Percentiles rank a stretch among this genome's conserved stretches.
Conservation (phyloP, 2,329 filamentous ascomycete species). For the Colletotrichum scovillei region DNA sequence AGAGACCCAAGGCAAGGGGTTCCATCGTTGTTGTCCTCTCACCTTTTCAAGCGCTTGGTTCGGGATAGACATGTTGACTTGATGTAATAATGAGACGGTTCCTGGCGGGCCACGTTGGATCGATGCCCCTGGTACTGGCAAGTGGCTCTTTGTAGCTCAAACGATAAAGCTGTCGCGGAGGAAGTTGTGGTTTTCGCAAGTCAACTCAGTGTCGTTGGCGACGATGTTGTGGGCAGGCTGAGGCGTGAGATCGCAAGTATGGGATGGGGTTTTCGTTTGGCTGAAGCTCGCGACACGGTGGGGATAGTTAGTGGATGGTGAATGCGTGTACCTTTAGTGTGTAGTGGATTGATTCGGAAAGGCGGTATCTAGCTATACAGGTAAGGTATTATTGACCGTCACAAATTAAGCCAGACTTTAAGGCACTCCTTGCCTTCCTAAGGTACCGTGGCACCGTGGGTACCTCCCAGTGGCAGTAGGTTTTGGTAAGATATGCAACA, state of each 20-base stretch:
- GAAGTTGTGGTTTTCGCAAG: not conserved
- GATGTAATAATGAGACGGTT: not conserved
- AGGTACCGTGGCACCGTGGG: too few relatives aligned
- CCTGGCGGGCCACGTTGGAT: not conserved
- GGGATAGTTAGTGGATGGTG: too few relatives aligned
- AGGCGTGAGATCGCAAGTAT: not conserved
- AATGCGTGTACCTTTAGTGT: too few relatives aligned
- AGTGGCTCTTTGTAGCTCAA: not conserved
- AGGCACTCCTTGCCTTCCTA: not conserved
- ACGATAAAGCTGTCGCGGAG: not conserved
- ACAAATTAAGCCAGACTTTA: too few relatives aligned
- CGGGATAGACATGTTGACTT: conserved; percentile 82
- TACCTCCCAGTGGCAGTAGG: too few relatives aligned
- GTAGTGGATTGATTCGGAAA: too few relatives aligned
- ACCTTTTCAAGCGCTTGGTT: conserved; percentile 97
- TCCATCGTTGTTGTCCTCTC: conserved; percentile 33
- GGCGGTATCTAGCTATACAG: too few relatives aligned
- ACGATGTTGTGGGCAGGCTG: not conserved
- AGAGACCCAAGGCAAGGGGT: not conserved
- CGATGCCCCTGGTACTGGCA: not conserved
- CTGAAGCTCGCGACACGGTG: not conserved
- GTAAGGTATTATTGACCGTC: too few relatives aligned
- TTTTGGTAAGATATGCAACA: not conserved
- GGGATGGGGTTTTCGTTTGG: too few relatives aligned
- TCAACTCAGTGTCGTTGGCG: not conserved